Evolutionary conservation across 768 basidiomycete genomes (phyloP).

Genomic region (Exsudoporus frostii): DNA sequence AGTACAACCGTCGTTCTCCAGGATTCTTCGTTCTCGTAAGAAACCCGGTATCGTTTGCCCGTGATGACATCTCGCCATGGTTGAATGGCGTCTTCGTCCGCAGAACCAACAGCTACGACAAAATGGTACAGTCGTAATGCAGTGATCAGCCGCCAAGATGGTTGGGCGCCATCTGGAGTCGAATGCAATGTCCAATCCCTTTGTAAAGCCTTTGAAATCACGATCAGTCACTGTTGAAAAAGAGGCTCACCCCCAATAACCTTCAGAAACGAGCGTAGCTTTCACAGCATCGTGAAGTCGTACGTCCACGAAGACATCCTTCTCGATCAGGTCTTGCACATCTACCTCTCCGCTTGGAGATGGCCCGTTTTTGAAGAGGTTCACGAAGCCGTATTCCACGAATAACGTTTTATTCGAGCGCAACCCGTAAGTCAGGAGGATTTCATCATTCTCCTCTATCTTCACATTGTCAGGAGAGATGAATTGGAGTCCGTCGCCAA

Average conservation of each 20-base stretch:
- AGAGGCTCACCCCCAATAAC: constrained; percentile 78
- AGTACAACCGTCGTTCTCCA: constrained; percentile 41
- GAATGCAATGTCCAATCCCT: constrained; percentile 82
- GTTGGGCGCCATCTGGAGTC: constrained; percentile 57
- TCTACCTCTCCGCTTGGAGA: constrained; percentile 54
- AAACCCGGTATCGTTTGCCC: constrained; percentile 44
- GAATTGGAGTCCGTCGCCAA: constrained; percentile 49
- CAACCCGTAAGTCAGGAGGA: constrained; percentile 75
- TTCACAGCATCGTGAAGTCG: constrained; percentile 46
- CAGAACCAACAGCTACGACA: constrained; percentile 29
- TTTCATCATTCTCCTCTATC: constrained; percentile 55
- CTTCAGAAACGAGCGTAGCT: constrained; percentile 51
- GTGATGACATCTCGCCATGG: constrained; percentile 55
- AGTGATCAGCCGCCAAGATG: constrained; percentile 77
- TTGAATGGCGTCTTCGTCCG: constrained; percentile 33
- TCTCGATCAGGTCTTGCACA: constrained; percentile 52
- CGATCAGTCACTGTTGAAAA: not conserved
- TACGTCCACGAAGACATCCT: constrained; percentile 45
- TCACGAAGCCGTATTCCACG: constrained; percentile 89
- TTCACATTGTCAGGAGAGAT: constrained; percentile 43
- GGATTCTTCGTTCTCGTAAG: constrained; percentile 45
- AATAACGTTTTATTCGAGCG: constrained; percentile 79
- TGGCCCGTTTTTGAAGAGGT: constrained; percentile 29
- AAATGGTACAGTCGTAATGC: constrained; percentile 66
- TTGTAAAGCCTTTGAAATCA: not conserved